Evolutionary conservation across 306 rosid species (phyloP).

Genomic region (Hippophae rhamnoides): DNA sequence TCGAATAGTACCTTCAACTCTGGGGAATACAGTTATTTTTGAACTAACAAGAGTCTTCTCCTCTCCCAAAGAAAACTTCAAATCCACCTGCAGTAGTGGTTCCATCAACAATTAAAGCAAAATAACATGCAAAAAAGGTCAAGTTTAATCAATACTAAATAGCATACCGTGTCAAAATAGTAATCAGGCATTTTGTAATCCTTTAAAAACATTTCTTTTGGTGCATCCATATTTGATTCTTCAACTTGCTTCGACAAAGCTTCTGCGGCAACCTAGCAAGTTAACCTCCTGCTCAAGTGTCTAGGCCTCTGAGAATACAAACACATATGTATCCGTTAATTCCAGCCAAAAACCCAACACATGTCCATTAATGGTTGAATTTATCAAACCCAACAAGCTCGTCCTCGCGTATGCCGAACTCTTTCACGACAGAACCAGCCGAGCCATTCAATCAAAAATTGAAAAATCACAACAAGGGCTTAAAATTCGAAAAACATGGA

Average conservation of each 20-base stretch:
- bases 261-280: conserved; percentile 75
- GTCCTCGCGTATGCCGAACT: conserved; percentile 34
- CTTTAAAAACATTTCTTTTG: conserved; percentile 81
- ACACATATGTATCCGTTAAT: too few relatives aligned
- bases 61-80: conserved; percentile 74
- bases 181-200: conserved; percentile 88
- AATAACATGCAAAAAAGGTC: neutral
- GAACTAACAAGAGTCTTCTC: conserved; percentile 76
- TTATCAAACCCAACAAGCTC: conserved; percentile 39
- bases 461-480: neutral
- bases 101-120: conserved; percentile 9
- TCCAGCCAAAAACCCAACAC: neutral
- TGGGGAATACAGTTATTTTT: conserved; percentile 65
- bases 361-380: neutral
- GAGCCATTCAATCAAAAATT: conserved; percentile 35
- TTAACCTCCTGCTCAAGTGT: conserved; percentile 43
- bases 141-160: neutral
- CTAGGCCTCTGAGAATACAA: conserved; percentile 35
- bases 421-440: conserved; percentile 44
- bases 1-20: conserved; percentile 50
- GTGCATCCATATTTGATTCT: conserved; percentile 66
- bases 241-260: conserved; percentile 46
- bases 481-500: conserved; percentile 1
- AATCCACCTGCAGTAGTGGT: conserved; percentile 53
- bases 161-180: conserved; percentile 67